phyloP scores from a whole-genome alignment of 2,329 filamentous ascomycete genomes.

The Tolypocladium sp. region DNA sequence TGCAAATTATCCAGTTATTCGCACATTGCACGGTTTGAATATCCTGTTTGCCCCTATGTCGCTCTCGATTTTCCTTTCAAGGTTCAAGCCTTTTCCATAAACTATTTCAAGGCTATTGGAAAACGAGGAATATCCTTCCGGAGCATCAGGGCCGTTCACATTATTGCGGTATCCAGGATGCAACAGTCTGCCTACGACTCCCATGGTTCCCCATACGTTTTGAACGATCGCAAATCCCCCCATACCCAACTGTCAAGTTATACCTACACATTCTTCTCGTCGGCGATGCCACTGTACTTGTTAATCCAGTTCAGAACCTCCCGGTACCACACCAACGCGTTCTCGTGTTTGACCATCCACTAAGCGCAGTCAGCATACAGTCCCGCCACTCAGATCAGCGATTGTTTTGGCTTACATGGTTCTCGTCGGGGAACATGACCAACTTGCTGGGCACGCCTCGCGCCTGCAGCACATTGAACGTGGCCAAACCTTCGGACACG shows the following conservation, averaged over 20 bases:
- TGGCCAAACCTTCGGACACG: conserved; percentile 73
- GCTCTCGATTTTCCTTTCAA: too few relatives aligned
- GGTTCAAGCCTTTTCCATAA: too few relatives aligned
- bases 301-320: conserved; percentile 76
- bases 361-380: conserved; percentile 14
- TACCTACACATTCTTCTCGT: conserved; percentile 1
- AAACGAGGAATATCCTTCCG: not conserved
- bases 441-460: conserved; percentile 68
- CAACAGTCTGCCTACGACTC: not conserved
- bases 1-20: not conserved
- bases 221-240: not conserved
- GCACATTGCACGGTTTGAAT: not conserved
- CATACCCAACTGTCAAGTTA: not conserved
- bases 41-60: not conserved
- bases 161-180: not conserved
- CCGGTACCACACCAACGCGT: conserved; percentile 81
- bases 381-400: not conserved
- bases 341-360: conserved; percentile 88
- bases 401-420: conserved; percentile 31
- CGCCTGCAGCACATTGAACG: conserved; percentile 79
- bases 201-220: not conserved
- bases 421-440: conserved; percentile 71
- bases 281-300: conserved; percentile 42
- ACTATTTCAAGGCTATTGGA: not conserved
- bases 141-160: not conserved